Conservation (phyloP, 768 basidiomycete species). For the Tulasnella sp. region DNA sequence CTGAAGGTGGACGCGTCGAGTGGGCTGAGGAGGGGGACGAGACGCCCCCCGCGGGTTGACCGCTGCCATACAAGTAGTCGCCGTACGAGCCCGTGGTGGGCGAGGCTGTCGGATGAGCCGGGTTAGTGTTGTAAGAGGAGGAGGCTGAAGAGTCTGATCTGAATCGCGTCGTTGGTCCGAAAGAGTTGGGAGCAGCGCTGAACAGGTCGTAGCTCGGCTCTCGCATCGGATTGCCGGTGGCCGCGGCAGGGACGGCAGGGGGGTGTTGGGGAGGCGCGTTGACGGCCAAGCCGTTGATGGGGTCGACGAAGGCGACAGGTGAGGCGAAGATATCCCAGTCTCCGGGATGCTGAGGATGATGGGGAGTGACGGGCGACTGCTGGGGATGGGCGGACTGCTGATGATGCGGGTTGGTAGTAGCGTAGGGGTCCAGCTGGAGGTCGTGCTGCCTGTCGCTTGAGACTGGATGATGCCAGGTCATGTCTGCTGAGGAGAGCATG, state of each 20-base stretch:
- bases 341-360: constrained; percentile 15
- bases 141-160: constrained; percentile 69
- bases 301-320: constrained; percentile 19
- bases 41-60: constrained; percentile 45
- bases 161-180: constrained; percentile 56
- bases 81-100: constrained; percentile 43
- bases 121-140: constrained; percentile 58
- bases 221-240: constrained; percentile 9
- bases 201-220: constrained; percentile 65
- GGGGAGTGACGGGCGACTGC: constrained; percentile 7
- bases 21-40: constrained; percentile 55
- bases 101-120: constrained; percentile 59
- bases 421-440: constrained; percentile 22
- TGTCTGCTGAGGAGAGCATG: constrained; percentile 29
- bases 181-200: constrained; percentile 38
- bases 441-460: constrained; percentile 28
- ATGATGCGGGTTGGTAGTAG: neutral
- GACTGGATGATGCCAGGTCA: constrained; percentile 29
- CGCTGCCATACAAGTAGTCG: constrained; percentile 52
- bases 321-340: constrained; percentile 28
- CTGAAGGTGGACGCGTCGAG: constrained; percentile 68
- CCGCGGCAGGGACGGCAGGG: neutral
- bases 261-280: neutral
- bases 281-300: constrained; percentile 23
- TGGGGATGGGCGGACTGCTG: constrained; percentile 15